Evolutionary conservation across 495 filamentous ascomycete species (phyloP).

Genomic region (Choiromyces venosus): DNA sequence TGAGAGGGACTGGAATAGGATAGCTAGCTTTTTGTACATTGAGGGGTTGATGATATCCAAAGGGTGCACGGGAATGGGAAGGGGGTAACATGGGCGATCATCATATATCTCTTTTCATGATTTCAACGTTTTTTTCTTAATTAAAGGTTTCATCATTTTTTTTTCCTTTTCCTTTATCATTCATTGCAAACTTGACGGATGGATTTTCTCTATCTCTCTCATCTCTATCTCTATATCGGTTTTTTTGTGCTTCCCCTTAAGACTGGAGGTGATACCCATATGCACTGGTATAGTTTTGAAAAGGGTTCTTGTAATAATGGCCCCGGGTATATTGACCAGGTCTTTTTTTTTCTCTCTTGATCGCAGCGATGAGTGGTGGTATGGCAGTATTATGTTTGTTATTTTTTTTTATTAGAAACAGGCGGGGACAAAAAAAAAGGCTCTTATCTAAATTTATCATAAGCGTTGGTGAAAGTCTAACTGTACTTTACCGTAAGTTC

Average conservation of each 20-base stretch:
- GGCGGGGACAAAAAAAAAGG: background rate
- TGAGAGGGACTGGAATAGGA: background rate
- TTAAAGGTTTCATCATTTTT: background rate
- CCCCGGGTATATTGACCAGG: background rate
- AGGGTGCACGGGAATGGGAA: background rate
- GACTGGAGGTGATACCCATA: background rate
- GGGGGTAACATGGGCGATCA: background rate
- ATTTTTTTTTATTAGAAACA: background rate
- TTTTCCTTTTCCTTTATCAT: background rate
- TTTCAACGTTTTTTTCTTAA: conserved; percentile 1
- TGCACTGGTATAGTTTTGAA: background rate
- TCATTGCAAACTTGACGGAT: background rate
- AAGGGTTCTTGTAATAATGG: background rate
- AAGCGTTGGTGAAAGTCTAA: no score
- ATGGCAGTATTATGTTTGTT: no score
- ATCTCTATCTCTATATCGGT: background rate
- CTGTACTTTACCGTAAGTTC: no score
- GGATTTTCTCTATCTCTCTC: background rate
- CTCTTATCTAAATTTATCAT: background rate
- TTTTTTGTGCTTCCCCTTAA: background rate
- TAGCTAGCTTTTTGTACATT: background rate
- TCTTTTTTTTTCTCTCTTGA: background rate
- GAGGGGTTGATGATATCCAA: background rate
- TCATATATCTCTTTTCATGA: background rate
- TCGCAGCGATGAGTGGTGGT: background rate